Evolutionary conservation across 805 yeast species (phyloP), one percentile per base, ranked within the genome.

Genomic region (Kazachstania kunashirensis): DNA sequence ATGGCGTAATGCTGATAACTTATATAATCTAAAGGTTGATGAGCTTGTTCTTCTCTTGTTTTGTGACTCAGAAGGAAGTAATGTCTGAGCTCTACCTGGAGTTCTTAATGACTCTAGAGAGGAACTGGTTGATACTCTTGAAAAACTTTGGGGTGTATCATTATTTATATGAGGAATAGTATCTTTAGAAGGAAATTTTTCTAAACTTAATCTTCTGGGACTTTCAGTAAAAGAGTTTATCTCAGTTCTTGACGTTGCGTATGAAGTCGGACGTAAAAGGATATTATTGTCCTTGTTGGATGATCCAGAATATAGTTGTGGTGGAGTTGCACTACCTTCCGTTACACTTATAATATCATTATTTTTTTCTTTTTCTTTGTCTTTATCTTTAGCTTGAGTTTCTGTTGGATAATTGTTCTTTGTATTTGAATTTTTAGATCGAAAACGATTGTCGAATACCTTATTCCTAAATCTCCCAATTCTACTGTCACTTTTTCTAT

Each of bases 391-490:
- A n/a, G n/a, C n/a, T n/a, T n/a, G n/a, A n/a, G 13, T 16, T 13
- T 13, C 39, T 24, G 13, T 20, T 20, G 8, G n/a, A n/a, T n/a
- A n/a, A n/a, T n/a, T n/a, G n/a, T n/a, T n/a, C n/a, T n/a, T n/a
- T n/a, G n/a, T n/a, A n/a, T n/a, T n/a, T n/a, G n/a, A n/a, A n/a
- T n/a, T n/a, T n/a, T 33, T 44, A 18, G 46, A 40, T n/a, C 39
- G 41, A n/a, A 49, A 33, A 17, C 51, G 55, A 7, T 52, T 42
- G 8, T 47, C 41, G 25, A 50, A 47, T 33, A 54, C 48, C 21
- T 46, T 48, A 28, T 44, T 41, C 38, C 39, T 47, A 23, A 54
- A 24, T 21, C 43, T 38, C 30, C 48, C 49, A 34, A 54, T 43
- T 19, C 29, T 14, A 17, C 24, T 33, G 18, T 14, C 15, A 26